phyloP scores from a whole-genome alignment of 106 monocot genomes.

The Posidonia australis region DNA sequence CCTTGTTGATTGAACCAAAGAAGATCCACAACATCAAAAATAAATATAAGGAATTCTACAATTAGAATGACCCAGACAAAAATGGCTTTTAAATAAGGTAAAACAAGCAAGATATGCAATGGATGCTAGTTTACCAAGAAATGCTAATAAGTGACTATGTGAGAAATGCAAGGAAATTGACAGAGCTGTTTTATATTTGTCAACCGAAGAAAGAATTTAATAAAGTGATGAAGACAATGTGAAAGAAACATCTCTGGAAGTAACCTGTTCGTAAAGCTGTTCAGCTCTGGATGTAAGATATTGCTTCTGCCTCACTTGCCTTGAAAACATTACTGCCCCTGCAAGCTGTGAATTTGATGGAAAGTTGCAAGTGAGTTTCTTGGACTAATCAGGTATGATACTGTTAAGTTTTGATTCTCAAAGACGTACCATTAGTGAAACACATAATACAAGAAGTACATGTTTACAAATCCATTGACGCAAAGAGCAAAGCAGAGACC shows the following conservation, averaged over 20 bases:
- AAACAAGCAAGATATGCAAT: too few species aligned
- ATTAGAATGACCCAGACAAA: too few species aligned
- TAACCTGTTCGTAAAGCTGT: conserved; percentile 63
- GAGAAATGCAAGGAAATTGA: too few species aligned
- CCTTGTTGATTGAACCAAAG: too few species aligned
- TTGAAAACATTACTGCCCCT: conserved; percentile 19
- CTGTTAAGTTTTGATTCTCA: not conserved
- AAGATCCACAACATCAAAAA: too few species aligned
- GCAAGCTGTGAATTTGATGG: conserved; percentile 24
- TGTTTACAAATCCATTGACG: conserved; percentile 47
- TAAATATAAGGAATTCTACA: too few species aligned
- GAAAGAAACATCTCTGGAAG: not conserved
- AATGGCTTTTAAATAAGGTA: too few species aligned
- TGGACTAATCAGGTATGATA: not conserved
- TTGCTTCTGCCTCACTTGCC: conserved; percentile 19
- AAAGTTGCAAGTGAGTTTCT: not conserved
- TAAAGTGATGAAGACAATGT: too few species aligned
- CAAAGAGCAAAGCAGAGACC: conserved; percentile 31
- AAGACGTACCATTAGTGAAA: conserved; percentile 39
- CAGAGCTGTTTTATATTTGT: too few species aligned
- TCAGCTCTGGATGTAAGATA: conserved; percentile 42
- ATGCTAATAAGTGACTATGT: too few species aligned
- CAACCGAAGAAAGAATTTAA: too few species aligned
- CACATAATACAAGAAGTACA: conserved; percentile 15
- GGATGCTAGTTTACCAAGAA: too few species aligned